phyloP scores from a whole-genome alignment of 768 basidiomycete genomes.

The Pisolithus orientalis region DNA sequence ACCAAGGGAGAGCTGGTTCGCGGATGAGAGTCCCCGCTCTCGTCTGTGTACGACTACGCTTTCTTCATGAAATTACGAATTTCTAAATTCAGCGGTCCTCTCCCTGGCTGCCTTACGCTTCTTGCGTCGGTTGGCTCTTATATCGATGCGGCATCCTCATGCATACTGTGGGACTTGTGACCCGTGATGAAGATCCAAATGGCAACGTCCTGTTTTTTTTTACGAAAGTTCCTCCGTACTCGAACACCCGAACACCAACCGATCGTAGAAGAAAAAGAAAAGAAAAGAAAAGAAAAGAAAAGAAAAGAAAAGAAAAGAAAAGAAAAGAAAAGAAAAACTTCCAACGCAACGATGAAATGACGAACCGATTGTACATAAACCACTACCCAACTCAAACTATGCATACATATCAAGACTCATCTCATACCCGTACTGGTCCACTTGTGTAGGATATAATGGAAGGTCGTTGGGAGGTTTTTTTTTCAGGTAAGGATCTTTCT shows the following conservation, averaged over 20 bases:
- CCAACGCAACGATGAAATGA: too few relatives aligned
- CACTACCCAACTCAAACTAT: too few relatives aligned
- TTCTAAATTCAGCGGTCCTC: background rate
- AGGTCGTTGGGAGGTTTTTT: background rate
- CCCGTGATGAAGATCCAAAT: background rate
- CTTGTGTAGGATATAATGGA: background rate
- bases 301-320: too few relatives aligned
- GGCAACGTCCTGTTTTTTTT: too few relatives aligned
- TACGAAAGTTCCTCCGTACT: background rate
- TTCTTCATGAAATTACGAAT: background rate
- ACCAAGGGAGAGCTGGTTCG: conserved; percentile 9
- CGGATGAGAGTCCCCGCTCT: background rate
- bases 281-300: too few relatives aligned
- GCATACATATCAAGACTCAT: too few relatives aligned
- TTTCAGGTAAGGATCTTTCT: background rate
- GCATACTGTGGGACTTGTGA: background rate
- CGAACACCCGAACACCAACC: background rate
- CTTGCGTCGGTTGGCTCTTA: background rate
- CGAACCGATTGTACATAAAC: too few relatives aligned
- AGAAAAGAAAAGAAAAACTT: too few relatives aligned
- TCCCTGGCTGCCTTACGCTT: background rate
- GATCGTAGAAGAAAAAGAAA: too few relatives aligned
- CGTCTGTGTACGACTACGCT: background rate
- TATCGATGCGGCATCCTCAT: background rate
- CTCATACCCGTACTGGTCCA: too few relatives aligned